These are phyloP conservation scores for Rhazya stricta DNA, from an alignment of 257 asterid genomes.

Conservation along the genomic window DNA sequence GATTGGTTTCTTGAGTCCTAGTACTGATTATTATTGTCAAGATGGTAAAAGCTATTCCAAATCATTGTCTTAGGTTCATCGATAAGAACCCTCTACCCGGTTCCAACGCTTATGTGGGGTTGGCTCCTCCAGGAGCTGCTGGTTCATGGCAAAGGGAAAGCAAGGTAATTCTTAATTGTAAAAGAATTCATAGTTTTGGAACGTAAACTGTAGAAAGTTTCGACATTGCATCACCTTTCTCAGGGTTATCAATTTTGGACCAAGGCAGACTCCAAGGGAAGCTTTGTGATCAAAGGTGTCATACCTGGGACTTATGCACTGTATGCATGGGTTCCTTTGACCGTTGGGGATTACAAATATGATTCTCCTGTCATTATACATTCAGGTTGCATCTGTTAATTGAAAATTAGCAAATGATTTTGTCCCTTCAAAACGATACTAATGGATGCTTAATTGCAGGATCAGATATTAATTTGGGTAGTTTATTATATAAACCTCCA, in stretches of 20 bases:
- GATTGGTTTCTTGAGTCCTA: background rate
- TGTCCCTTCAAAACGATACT: background rate
- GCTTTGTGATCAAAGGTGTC: conserved; percentile 39
- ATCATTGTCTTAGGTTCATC: conserved; percentile 29
- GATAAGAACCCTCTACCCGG: conserved; percentile 22
- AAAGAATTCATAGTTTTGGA: too few species aligned
- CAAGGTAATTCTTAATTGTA: conserved; percentile 38
- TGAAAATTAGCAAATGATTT: background rate
- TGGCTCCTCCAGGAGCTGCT: conserved; percentile 45
- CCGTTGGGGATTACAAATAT: conserved; percentile 57
- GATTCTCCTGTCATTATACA: conserved; percentile 23
- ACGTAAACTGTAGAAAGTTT: too few species aligned
- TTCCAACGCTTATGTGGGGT: conserved; percentile 52
- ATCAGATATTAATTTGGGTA: conserved; percentile 15
- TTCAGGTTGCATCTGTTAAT: conserved; percentile 25
- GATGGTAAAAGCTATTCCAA: background rate
- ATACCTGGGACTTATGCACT: conserved; percentile 48
- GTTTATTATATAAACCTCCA: conserved; percentile 46
- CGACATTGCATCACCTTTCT: too few species aligned
- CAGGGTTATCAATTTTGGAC: conserved; percentile 76
- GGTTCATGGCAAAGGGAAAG: conserved; percentile 79
- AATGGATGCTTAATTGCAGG: conserved; percentile 18
- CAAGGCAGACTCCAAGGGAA: conserved; percentile 33
- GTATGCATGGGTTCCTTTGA: conserved; percentile 51
- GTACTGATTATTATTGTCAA: background rate